phyloP scores from a whole-genome alignment of 805 yeast genomes.

The Saccharomycopsis synnaedendra region DNA sequence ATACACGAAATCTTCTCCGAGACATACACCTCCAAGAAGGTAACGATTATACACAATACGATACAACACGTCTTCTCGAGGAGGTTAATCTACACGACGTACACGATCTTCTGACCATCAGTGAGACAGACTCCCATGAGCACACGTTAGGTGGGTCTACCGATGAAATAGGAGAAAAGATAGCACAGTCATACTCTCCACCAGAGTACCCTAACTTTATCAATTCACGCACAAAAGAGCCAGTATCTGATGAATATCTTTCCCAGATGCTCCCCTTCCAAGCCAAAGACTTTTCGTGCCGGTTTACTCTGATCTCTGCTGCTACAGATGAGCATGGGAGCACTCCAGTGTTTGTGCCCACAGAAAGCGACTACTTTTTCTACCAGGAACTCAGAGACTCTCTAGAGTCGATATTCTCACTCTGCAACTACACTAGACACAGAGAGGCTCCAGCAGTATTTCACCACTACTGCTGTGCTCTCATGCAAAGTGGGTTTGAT shows the following conservation, averaged over 20 bases:
- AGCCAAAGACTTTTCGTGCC: slow-evolving; percentile 15
- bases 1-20: too few relatives aligned
- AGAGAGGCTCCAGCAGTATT: slow-evolving; percentile 13
- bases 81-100: too few relatives aligned
- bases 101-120: too few relatives aligned
- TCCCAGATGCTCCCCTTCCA: slow-evolving; percentile 7
- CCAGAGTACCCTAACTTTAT: too few relatives aligned
- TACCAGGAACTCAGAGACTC: slow-evolving; percentile 8
- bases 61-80: too few relatives aligned
- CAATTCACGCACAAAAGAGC: too few relatives aligned
- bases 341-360: slow-evolving; percentile 8
- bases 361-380: slow-evolving; percentile 5
- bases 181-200: too few relatives aligned
- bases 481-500: slow-evolving; percentile 15
- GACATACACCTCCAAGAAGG: too few relatives aligned
- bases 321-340: background rate
- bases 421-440: slow-evolving; percentile 2
- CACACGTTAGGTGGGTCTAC: too few relatives aligned
- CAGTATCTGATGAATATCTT: background rate
- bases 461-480: slow-evolving; percentile 8
- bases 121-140: too few relatives aligned
- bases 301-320: slow-evolving; percentile 7
- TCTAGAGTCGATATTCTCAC: slow-evolving; percentile 1
- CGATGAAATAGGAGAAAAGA: too few relatives aligned
- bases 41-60: too few relatives aligned